Conservation (phyloP, 1,139 yeast genomes). For the Protomyces pachydermus region DNA sequence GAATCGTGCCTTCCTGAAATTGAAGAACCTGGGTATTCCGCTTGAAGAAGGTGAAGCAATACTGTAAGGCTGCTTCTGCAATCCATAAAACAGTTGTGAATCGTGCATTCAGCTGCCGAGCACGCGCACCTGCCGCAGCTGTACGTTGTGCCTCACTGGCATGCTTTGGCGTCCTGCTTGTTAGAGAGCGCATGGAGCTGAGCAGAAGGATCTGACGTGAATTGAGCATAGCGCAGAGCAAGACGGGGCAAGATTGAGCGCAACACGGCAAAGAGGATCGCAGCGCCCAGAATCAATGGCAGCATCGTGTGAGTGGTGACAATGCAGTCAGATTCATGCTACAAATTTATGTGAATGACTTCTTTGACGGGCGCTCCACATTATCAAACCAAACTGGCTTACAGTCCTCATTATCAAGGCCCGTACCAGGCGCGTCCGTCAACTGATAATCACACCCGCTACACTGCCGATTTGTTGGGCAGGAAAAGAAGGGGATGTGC, state of each 20-base stretch:
- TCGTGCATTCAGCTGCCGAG: background rate
- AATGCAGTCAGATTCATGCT: background rate
- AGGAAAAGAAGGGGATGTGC: slow-evolving; percentile 25
- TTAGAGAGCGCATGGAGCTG: no score
- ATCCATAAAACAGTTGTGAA: background rate
- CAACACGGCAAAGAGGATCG: background rate
- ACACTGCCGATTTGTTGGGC: slow-evolving; percentile 1
- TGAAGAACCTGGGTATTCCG: background rate
- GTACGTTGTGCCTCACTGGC: background rate
- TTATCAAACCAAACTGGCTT: slow-evolving; percentile 21
- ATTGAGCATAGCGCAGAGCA: background rate
- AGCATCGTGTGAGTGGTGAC: background rate
- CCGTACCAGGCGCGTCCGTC: slow-evolving; percentile 16
- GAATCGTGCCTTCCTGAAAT: background rate
- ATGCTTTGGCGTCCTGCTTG: background rate
- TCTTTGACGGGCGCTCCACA: slow-evolving; percentile 1
- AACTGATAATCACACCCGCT: slow-evolving; percentile 15
- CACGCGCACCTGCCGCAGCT: background rate
- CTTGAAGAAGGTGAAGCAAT: background rate
- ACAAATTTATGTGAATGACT: background rate
- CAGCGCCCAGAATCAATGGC: background rate
- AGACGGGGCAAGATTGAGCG: background rate
- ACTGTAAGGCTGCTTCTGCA: background rate
- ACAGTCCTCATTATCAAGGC: slow-evolving; percentile 25
- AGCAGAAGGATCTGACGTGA: background rate